Conservation (phyloP, 2,329 filamentous ascomycete genomes). For the Periconia sp. region DNA sequence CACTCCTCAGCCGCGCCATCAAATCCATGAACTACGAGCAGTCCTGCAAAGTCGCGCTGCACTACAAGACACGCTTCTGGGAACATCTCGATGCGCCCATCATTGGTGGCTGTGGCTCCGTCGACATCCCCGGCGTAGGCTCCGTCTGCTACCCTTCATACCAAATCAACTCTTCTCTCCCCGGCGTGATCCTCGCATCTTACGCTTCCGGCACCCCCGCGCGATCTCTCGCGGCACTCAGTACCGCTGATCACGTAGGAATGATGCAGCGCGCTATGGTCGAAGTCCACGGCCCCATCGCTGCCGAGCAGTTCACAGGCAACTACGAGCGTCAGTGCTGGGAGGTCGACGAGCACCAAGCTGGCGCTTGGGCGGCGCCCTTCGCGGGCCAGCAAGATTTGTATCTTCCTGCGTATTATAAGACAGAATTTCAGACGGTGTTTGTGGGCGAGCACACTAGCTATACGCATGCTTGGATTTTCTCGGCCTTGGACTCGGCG, state of each 20-base stretch:
- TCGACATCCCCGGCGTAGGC: slow-evolving; percentile 63
- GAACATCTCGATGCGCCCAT: slow-evolving; percentile 59
- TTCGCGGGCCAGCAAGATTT: slow-evolving; percentile 66
- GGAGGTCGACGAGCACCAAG: slow-evolving; percentile 62
- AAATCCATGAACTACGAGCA: slow-evolving; percentile 53
- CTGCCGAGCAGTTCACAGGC: slow-evolving; percentile 64
- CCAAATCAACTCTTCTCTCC: slow-evolving; percentile 64
- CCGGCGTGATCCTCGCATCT: slow-evolving; percentile 63
- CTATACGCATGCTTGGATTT: slow-evolving; percentile 73
- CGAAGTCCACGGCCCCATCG: slow-evolving; percentile 65
- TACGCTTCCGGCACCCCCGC: slow-evolving; percentile 56
- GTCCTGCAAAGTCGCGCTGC: slow-evolving; percentile 63
- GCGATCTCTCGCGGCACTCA: slow-evolving; percentile 50
- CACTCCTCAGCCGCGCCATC: slow-evolving; percentile 54
- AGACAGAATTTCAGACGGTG: slow-evolving; percentile 69
- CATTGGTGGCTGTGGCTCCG: slow-evolving; percentile 63
- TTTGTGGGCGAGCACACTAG: slow-evolving; percentile 69
- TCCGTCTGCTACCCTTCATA: slow-evolving; percentile 69
- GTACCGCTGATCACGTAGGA: slow-evolving; percentile 63
- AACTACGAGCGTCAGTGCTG: slow-evolving; percentile 67
- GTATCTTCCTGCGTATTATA: slow-evolving; percentile 72
- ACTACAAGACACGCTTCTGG: slow-evolving; percentile 68
- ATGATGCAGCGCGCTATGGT: slow-evolving; percentile 67
- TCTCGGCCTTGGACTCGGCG: slow-evolving; percentile 67
- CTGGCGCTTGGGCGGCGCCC: slow-evolving; percentile 64